A percentile compares a stretch with the other conserved stretches of the same genome.
phyloP scores from a whole-genome alignment of 176 grass and related monocot genomes.

The Triticum turgidum region DNA sequence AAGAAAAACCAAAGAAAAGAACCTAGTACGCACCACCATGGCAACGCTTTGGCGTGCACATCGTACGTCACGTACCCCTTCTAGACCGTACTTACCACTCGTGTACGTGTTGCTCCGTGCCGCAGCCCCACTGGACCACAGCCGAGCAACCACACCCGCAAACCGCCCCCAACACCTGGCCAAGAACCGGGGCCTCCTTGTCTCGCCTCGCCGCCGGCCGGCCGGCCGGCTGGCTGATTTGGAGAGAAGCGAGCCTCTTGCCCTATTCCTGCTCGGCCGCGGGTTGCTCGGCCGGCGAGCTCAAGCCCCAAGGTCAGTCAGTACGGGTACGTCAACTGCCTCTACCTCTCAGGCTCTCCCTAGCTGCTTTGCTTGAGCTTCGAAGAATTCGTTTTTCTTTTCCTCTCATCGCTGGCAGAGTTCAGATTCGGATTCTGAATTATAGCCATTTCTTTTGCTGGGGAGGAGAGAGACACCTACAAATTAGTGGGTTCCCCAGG shows the following conservation, averaged over 20 bases:
- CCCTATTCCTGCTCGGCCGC: neutral
- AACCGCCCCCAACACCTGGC: neutral
- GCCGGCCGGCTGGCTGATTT: neutral
- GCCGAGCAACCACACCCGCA: neutral
- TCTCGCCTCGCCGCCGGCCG: conserved; percentile 4
- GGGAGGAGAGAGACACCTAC: neutral
- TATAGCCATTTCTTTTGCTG: conserved; percentile 1
- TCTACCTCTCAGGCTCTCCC: neutral
- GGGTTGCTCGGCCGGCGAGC: neutral
- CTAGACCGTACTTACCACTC: neutral
- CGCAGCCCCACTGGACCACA: neutral
- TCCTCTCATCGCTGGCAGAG: neutral
- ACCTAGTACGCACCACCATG: neutral
- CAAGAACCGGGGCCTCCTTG: neutral
- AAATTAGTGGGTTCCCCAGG: neutral
- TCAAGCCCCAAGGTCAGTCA: neutral
- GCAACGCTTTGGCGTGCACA: neutral
- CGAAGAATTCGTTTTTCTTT: neutral
- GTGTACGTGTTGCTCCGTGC: neutral
- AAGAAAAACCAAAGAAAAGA: neutral
- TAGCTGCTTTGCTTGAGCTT: neutral
- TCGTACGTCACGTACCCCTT: neutral
- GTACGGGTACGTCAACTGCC: neutral
- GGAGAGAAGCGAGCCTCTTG: neutral
- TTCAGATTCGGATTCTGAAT: neutral